Evolutionary conservation across 2,329 filamentous ascomycete species (phyloP).

Genomic region (Fusarium algeriense): DNA sequence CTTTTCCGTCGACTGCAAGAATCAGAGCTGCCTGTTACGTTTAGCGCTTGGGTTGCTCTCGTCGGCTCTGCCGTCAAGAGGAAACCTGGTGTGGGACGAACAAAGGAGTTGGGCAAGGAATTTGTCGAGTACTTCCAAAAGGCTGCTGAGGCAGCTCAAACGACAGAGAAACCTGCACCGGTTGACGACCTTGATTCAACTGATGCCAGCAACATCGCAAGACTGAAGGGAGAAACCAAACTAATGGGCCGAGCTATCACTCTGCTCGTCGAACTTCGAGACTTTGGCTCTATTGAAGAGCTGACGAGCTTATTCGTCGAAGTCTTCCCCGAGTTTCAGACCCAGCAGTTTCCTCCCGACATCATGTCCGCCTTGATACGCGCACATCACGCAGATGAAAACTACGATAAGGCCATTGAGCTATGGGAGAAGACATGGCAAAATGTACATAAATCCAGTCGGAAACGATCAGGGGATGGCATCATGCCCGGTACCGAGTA

Average conservation of each 20-base stretch:
- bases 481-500: slow-evolving; percentile 65
- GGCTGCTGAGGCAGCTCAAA: slow-evolving; percentile 26
- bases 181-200: neutral
- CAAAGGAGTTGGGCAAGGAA: slow-evolving; percentile 44
- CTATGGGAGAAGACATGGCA: slow-evolving; percentile 75
- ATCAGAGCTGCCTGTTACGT: slow-evolving; percentile 57
- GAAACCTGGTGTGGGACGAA: slow-evolving; percentile 43
- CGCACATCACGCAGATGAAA: slow-evolving; percentile 68
- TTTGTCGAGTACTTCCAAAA: slow-evolving; percentile 49
- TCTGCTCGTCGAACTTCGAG: slow-evolving; percentile 53
- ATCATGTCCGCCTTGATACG: slow-evolving; percentile 77
- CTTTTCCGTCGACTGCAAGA: slow-evolving; percentile 59
- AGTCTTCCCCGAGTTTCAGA: slow-evolving; percentile 53
- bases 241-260: slow-evolving; percentile 51
- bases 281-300: slow-evolving; percentile 67
- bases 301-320: slow-evolving; percentile 67
- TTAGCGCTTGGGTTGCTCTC: slow-evolving; percentile 58
- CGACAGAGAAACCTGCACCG: neutral
- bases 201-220: slow-evolving; percentile 34
- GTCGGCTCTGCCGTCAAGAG: slow-evolving; percentile 51
- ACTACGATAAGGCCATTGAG: slow-evolving; percentile 70
- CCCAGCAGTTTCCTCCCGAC: slow-evolving; percentile 60
- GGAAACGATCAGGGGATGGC: slow-evolving; percentile 36
- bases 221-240: slow-evolving; percentile 46
- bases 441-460: slow-evolving; percentile 58